phyloP scores from a whole-genome alignment of 495 filamentous ascomycete species.

The Copromyces sp. region DNA sequence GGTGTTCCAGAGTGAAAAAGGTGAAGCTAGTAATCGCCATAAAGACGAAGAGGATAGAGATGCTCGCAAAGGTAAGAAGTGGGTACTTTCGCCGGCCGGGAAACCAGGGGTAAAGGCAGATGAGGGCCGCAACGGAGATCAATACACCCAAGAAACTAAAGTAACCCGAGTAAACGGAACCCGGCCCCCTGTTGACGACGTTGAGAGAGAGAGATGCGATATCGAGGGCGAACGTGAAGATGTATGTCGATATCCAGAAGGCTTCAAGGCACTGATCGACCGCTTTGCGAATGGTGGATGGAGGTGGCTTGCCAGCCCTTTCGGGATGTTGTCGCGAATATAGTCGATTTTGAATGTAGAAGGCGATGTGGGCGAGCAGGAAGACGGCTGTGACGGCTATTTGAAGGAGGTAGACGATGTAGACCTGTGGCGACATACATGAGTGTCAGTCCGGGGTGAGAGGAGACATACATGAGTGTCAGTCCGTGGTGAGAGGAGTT shows the following conservation, averaged over 20 bases:
- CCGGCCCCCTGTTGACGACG: background rate
- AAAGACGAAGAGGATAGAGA: background rate
- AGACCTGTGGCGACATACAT: background rate
- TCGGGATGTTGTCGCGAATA: background rate
- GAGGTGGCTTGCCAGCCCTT: background rate
- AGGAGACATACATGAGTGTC: background rate
- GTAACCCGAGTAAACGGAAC: slow-evolving; percentile 36
- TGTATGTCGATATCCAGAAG: background rate
- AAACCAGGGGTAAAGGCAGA: background rate
- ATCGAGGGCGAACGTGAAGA: background rate
- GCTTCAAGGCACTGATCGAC: background rate
- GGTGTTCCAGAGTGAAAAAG: background rate
- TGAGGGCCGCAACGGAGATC: slow-evolving; percentile 68
- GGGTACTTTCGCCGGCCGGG: background rate
- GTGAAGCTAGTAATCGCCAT: background rate
- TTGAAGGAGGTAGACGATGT: background rate
- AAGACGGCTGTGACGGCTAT: background rate
- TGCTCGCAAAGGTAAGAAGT: background rate
- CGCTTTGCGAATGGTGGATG: background rate
- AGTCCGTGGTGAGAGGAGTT: background rate
- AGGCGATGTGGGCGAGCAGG: background rate
- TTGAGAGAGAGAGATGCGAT: background rate
- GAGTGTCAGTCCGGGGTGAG: background rate
- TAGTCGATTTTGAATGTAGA: background rate
- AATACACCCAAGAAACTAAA: slow-evolving; percentile 75